A percentile compares a stretch with the other conserved stretches of the same genome.
Evolutionary conservation across 1,284 basidiomycete genomes (phyloP).

Genomic region (Boletus calvinii): DNA sequence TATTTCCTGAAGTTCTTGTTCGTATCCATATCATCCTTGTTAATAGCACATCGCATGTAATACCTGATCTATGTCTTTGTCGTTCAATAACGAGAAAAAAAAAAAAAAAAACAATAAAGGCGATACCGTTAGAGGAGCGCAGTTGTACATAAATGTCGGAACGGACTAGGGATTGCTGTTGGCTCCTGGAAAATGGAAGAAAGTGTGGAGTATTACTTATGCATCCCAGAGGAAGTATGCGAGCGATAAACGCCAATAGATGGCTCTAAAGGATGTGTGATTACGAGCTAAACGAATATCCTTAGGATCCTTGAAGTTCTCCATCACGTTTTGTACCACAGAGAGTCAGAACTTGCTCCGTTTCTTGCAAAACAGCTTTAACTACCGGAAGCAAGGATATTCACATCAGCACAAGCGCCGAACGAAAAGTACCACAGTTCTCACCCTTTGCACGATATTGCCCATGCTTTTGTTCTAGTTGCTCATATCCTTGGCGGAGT

Average conservation of each 20-base stretch:
- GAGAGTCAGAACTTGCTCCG: slow-evolving; percentile 47
- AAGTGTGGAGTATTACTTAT: no score
- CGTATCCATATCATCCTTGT: not conserved
- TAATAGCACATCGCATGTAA: not conserved
- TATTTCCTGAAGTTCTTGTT: not conserved
- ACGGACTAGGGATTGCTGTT: no score
- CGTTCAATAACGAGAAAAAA: not conserved
- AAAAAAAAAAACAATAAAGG: no score
- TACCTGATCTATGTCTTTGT: not conserved
- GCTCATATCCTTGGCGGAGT: slow-evolving; percentile 49
- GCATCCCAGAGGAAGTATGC: not conserved
- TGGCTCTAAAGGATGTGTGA: not conserved
- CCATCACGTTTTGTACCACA: slow-evolving; percentile 46
- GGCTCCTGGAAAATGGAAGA: no score
- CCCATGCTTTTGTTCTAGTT: slow-evolving; percentile 55
- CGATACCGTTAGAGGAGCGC: no score
- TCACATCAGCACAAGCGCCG: slow-evolving; percentile 9
- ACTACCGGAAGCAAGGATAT: slow-evolving; percentile 39
- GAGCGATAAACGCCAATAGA: not conserved
- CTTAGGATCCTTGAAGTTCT: slow-evolving; percentile 17
- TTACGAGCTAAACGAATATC: not conserved
- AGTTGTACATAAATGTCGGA: not conserved
- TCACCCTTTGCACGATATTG: slow-evolving; percentile 58
- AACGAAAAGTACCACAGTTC: slow-evolving; percentile 13
- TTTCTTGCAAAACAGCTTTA: slow-evolving; percentile 56